phyloP scores from a whole-genome alignment of 768 basidiomycete genomes.

The Naganishia randhawae region DNA sequence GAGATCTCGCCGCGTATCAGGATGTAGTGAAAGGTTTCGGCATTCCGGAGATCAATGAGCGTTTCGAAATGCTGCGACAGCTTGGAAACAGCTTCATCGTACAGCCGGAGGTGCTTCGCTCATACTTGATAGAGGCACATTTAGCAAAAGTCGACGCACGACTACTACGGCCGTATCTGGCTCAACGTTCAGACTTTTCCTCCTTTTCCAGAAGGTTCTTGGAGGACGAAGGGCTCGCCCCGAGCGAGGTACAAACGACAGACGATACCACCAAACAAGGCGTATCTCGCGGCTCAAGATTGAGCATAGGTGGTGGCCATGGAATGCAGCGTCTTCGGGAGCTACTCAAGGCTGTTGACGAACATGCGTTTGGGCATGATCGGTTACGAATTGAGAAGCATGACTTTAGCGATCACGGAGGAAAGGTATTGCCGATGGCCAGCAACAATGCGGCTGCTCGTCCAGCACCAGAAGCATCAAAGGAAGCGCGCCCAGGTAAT shows the following conservation, averaged over 20 bases:
- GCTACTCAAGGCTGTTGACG: slow-evolving; percentile 48
- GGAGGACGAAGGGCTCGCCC: slow-evolving; percentile 37
- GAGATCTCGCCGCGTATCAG: slow-evolving; percentile 95
- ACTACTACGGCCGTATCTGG: slow-evolving; percentile 83
- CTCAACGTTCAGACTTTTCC: slow-evolving; percentile 84
- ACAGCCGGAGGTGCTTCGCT: slow-evolving; percentile 86
- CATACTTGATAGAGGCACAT: slow-evolving; percentile 90
- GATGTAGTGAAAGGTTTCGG: slow-evolving; percentile 78
- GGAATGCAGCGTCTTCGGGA: slow-evolving; percentile 47
- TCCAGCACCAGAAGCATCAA: not conserved
- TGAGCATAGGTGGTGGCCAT: slow-evolving; percentile 42
- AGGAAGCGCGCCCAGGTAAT: not conserved
- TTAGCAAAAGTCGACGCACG: slow-evolving; percentile 84
- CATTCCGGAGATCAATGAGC: slow-evolving; percentile 78
- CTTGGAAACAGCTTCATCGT: slow-evolving; percentile 96
- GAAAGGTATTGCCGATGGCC: not conserved
- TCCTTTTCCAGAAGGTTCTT: slow-evolving; percentile 56
- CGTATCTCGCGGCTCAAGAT: slow-evolving; percentile 20
- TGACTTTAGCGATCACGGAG: not conserved
- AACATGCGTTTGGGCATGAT: slow-evolving; percentile 25
- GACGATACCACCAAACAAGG: slow-evolving; percentile 18
- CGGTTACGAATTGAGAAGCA: not conserved
- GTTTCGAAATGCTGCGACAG: slow-evolving; percentile 96
- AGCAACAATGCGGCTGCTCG: not conserved
- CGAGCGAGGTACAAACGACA: not conserved